Evolutionary conservation across 805 yeast genomes (phyloP), one percentile per base, ranked within the genome.

Genomic region (Naumovozyma dairenensis): DNA sequence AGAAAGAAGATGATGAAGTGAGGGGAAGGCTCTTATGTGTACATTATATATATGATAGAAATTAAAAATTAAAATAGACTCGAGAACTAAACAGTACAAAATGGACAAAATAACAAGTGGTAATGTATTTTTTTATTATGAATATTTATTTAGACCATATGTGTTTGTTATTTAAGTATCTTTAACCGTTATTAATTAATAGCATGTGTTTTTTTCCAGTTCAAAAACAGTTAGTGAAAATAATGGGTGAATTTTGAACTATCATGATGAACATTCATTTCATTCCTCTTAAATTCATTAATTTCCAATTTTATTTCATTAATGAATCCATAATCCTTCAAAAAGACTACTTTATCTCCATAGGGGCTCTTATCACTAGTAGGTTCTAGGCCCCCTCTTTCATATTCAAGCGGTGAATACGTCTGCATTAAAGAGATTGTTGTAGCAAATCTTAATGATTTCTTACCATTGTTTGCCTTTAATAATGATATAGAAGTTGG

Each of bases 211-310:
- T n/a, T n/a, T n/a, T n/a, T n/a, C n/a, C n/a, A n/a, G n/a, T n/a
- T n/a, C n/a, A n/a, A n/a, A n/a, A n/a, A n/a, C n/a, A n/a, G n/a
- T n/a, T n/a, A n/a, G n/a, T n/a, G n/a, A n/a, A n/a, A n/a, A 20
- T 20, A 77, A 48, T 81, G 89, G 6, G 89, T 81, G 51, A 74
- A 70, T 20, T 59, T 55, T 35, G 65, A 67, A 25, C 83, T 74
- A 24, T 63, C 59, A 36, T 71, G 77, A 52, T 81, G 85, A 22
- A 81, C 80, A 25, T 62, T 55, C 93, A 81, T 81, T 36, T 72
- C 79, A 35, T 60, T 61, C 40, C 71, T 66, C 51, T 81, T 81
- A 58, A 60, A 80, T 17, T 64, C 60, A 48, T 81, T 81, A 45
- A 81, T 54, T 49, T 81, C 89, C 25, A 61, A 57, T 52, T 82